Conservation (phyloP, 2,329 filamentous ascomycete genomes). For the Bertia moriformis region DNA sequence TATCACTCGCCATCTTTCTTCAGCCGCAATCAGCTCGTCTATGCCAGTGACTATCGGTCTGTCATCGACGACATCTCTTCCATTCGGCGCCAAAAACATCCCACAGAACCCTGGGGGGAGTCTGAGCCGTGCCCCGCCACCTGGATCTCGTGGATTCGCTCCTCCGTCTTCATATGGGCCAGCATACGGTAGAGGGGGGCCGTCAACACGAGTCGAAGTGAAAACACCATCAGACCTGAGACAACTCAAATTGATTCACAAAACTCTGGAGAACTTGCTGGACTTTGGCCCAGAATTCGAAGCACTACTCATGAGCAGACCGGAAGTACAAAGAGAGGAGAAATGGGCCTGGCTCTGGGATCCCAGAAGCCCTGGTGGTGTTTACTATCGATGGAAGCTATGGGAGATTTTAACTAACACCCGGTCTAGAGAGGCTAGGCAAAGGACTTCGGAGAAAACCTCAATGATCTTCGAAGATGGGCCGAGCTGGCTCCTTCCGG, state of each 20-base stretch:
- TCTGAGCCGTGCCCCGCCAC: slow-evolving; percentile 25
- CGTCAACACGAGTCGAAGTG: slow-evolving; percentile 32
- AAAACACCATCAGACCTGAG: slow-evolving; percentile 45
- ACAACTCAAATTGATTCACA: slow-evolving; percentile 51
- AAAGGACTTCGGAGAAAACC: slow-evolving; percentile 12
- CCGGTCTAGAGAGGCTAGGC: slow-evolving; percentile 11
- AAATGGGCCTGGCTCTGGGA: slow-evolving; percentile 62
- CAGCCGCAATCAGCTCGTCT: slow-evolving; percentile 25
- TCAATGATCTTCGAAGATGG: slow-evolving; percentile 37
- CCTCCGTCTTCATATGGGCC: slow-evolving; percentile 36
- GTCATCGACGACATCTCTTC: slow-evolving; percentile 23
- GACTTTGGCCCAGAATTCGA: slow-evolving; percentile 54
- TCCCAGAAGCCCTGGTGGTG: slow-evolving; percentile 38
- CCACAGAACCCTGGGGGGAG: slow-evolving; percentile 21
- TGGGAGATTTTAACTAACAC: slow-evolving; percentile 45
- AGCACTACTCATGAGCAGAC: slow-evolving; percentile 51
- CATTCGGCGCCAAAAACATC: slow-evolving; percentile 40
- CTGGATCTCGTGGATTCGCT: slow-evolving; percentile 37
- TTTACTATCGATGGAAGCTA: slow-evolving; percentile 59
- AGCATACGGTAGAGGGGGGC: slow-evolving; percentile 8
- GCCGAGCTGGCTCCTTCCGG: slow-evolving; percentile 43
- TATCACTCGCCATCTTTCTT: slow-evolving; percentile 48
- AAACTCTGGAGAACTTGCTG: slow-evolving; percentile 49
- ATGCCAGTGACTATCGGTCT: slow-evolving; percentile 18
- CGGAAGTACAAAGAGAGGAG: slow-evolving; percentile 48